Percentiles rank a stretch among this genome's conserved stretches.
Evolutionary conservation across 2,329 filamentous ascomycete genomes (phyloP).

Genomic region (Aquanectria penicillioides): DNA sequence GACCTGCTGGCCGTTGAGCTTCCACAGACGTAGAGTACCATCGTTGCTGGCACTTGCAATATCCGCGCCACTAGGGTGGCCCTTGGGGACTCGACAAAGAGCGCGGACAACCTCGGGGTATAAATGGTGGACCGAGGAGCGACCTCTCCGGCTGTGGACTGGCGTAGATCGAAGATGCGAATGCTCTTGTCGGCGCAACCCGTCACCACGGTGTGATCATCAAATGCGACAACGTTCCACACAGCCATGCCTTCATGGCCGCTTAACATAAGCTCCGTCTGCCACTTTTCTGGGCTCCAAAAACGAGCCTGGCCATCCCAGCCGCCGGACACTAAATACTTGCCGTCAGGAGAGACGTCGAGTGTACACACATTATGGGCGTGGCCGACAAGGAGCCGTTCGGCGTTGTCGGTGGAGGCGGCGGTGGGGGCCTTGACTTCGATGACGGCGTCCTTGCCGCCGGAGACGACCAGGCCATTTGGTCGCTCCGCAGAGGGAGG

Average conservation of each 20-base stretch:
- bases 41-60: conserved; percentile 97
- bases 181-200: conserved; percentile 92
- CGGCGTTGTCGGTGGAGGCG: conserved; percentile 77
- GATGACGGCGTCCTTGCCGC: conserved; percentile 91
- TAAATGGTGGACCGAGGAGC: conserved; percentile 65
- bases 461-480: conserved; percentile 85
- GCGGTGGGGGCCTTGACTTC: conserved; percentile 82
- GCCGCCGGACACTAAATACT: conserved; percentile 86
- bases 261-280: conserved; percentile 74
- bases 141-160: conserved; percentile 63
- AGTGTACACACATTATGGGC: conserved; percentile 88
- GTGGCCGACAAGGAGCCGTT: conserved; percentile 88
- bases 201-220: conserved; percentile 85
- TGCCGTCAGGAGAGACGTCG: conserved; percentile 77
- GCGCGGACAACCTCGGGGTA: conserved; percentile 88
- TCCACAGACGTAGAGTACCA: conserved; percentile 88
- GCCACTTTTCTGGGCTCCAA: conserved; percentile 90
- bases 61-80: conserved; percentile 84
- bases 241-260: conserved; percentile 82
- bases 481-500: conserved; percentile 74
- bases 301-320: conserved; percentile 92
- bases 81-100: conserved; percentile 80
- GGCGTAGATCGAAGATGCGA: conserved; percentile 80
- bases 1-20: conserved; percentile 78
- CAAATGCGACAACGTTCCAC: conserved; percentile 90